Percentiles rank a stretch among this genome's conserved stretches.
These are phyloP conservation scores for Malus hybrid DNA, from an alignment of 331 rosid genomes.

Conservation along the genomic window DNA sequence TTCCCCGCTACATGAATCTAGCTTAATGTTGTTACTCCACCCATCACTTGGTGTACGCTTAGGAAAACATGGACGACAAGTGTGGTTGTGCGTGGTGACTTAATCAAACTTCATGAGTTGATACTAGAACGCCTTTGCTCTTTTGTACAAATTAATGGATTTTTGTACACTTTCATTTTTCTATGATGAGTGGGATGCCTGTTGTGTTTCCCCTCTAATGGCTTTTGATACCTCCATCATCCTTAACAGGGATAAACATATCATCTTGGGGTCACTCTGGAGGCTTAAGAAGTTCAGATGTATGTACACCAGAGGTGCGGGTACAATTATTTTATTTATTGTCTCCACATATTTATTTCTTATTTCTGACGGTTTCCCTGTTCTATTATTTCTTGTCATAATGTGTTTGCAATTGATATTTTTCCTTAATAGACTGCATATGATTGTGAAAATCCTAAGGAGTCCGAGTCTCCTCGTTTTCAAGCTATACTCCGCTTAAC, in stretches of 20 bases:
- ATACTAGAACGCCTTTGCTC: not conserved
- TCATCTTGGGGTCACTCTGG: conserved; percentile 51
- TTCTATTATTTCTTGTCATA: conserved; percentile 1
- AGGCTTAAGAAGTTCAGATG: conserved; percentile 62
- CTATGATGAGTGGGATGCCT: not conserved
- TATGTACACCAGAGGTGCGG: conserved; percentile 87
- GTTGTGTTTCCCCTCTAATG: conserved; percentile 6
- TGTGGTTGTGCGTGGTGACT: not conserved
- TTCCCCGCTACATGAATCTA: not conserved
- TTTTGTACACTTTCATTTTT: not conserved
- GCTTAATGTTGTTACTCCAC: not conserved
- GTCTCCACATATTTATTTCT: not conserved
- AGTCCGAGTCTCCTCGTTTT: conserved; percentile 99
- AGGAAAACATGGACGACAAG: not conserved
- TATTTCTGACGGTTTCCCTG: conserved; percentile 5
- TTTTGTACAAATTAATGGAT: not conserved
- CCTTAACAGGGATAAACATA: conserved; percentile 48
- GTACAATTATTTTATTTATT: not conserved
- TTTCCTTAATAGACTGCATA: conserved; percentile 52
- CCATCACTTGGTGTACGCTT: not conserved
- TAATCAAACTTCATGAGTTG: not conserved
- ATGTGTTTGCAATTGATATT: conserved; percentile 17
- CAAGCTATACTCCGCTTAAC: conserved; percentile 95
- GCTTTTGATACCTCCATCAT: conserved; percentile 19
- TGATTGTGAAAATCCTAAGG: conserved; percentile 96